These are phyloP conservation scores for Stromatinia cepivora DNA, from an alignment of 2,329 filamentous ascomycete genomes.

Conservation along the genomic window DNA sequence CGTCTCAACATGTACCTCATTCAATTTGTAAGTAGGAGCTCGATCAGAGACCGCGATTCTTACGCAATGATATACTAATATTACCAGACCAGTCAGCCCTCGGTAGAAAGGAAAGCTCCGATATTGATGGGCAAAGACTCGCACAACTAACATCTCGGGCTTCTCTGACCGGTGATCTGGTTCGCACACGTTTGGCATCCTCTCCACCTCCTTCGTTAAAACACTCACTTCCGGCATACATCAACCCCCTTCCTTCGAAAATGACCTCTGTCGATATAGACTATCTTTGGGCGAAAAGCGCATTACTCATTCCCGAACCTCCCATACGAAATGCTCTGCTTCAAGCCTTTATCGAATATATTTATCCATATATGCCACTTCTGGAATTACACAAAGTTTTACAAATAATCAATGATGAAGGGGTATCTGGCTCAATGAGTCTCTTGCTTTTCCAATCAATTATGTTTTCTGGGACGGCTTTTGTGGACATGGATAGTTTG, in stretches of 20 bases:
- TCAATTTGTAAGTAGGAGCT: conserved; percentile 37
- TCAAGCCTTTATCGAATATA: conserved; percentile 81
- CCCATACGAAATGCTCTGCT: conserved; percentile 77
- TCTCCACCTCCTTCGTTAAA: conserved; percentile 31
- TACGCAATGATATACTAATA: conserved; percentile 19
- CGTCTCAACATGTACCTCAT: conserved; percentile 36
- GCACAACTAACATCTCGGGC: conserved; percentile 32
- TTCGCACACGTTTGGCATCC: conserved; percentile 31
- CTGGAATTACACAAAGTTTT: conserved; percentile 67
- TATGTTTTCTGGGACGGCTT: conserved; percentile 90
- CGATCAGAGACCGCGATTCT: conserved; percentile 3
- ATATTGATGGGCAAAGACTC: conserved; percentile 23
- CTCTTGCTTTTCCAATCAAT: conserved; percentile 88
- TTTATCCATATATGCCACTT: conserved; percentile 92
- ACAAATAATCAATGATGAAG: conserved; percentile 63
- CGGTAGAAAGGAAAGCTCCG: conserved; percentile 30
- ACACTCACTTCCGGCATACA: conserved; percentile 59
- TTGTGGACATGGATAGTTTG: conserved; percentile 77
- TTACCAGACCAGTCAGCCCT: conserved; percentile 34
- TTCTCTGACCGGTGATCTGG: conserved; percentile 37
- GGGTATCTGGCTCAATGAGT: conserved; percentile 70
- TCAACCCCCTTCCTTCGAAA: conserved; percentile 75
- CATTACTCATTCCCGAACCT: conserved; percentile 70
- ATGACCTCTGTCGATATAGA: conserved; percentile 79
- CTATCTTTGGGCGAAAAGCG: conserved; percentile 82